Base-by-base conservation (phyloP, 2,329 filamentous ascomycete species). In the Coniochaeta pulveracea region DNA sequence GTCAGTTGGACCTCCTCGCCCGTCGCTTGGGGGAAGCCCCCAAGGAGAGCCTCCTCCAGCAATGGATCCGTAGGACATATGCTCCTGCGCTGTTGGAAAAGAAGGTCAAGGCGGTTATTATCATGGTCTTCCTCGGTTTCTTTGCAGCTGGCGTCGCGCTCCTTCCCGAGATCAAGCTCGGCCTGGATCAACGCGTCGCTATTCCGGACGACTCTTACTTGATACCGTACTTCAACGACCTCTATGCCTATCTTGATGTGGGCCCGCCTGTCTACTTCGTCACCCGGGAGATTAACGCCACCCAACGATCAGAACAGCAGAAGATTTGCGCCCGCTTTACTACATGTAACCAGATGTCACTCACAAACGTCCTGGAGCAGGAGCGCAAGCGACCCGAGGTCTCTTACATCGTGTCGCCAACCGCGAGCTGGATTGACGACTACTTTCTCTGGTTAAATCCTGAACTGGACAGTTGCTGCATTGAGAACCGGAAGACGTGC, bases 211-310 rank as follows among this genome's bases (percentile, higher is more conserved):
- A 85, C 47, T 96, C 89, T 1, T 98, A 98, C 52, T 65, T 98
- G 33, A 94, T 98, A 40, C 76, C 82, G 8, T 98, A 94, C 56
- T 98, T 98, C 58, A 86, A 96, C 49, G 91, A 98, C 52, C 64
- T 98, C 19, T 93, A 95, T 53, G 76, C 77, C 38, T 98, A 98
- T 52, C 81, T 96, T 46, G 83, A 88, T 39, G 79, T 78, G 11
- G 93, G 91, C 0, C 89, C 91, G 31, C 91, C 91, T 0, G 86
- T 98, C 6, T 98, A 96, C 56, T 98, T 98, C 54, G 85, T 98
- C 28, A 85, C 88, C 3, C 76, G 79, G 14, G 72, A 81, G 31
- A 65, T 91, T 27, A 91, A 96, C 46, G 69, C 79, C 11, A 93
- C 89, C 0, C 60, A 82, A 39, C 71, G 85, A 19, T 50, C 61